Conservation (phyloP, 2,329 filamentous ascomycete genomes). For the Pseudopyricularia javanii region DNA sequence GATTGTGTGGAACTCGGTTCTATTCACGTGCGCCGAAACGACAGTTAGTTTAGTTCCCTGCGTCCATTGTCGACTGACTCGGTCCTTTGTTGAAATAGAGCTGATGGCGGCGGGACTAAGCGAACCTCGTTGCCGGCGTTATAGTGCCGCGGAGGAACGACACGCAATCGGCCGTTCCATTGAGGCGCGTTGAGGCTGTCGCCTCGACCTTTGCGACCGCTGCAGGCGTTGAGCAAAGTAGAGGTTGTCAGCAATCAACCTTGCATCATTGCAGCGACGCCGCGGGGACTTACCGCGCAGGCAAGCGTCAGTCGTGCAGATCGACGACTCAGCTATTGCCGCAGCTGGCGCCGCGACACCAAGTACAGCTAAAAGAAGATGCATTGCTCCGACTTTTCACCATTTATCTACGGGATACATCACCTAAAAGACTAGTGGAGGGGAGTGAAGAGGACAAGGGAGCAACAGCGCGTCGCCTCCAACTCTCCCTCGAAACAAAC, state of each 20-base stretch:
- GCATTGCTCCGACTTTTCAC: neutral
- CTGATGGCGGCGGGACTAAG: neutral
- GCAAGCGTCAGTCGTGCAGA: neutral
- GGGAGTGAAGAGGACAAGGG: neutral
- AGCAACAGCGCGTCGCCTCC: neutral
- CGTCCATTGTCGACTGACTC: neutral
- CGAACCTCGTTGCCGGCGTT: conserved; percentile 4
- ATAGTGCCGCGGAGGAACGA: conserved; percentile 5
- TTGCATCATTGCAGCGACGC: neutral
- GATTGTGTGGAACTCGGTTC: neutral
- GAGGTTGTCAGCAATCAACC: neutral
- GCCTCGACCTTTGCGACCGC: neutral
- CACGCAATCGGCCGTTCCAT: conserved; percentile 7
- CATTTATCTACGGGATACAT: neutral
- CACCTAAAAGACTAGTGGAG: neutral
- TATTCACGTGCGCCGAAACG: neutral
- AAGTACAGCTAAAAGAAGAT: neutral
- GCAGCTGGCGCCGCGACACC: neutral
- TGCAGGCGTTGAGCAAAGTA: neutral
- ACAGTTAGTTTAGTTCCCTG: neutral
- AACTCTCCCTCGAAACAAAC: neutral
- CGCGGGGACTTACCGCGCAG: neutral
- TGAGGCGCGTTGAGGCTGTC: neutral
- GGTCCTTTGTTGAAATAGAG: neutral
- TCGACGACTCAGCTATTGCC: neutral